Evolutionary conservation across 768 basidiomycete species (phyloP), one percentile per base, ranked within the genome.

Genomic region (Xanthoconium stramineum): DNA sequence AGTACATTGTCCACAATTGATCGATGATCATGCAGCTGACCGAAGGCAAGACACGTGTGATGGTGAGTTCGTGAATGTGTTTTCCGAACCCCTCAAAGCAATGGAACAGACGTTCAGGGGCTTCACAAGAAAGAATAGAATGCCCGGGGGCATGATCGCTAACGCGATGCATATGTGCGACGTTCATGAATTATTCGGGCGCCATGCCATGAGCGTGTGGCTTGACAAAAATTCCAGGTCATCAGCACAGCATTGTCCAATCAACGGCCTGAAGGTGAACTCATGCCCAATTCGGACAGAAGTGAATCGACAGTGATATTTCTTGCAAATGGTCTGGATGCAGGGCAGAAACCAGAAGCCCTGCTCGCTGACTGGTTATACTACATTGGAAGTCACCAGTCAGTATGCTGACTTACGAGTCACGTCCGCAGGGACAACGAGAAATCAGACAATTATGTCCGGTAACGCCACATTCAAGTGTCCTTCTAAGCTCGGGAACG

Each of bases 1-100:
- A 39, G 47, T 35, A 28, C 30, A 47, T 14, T 37, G n/a, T 38
- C 24, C 47, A 20, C 39, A 42, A 39, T 30, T 39, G 56, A 58
- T n/a, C n/a, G n/a, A n/a, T n/a, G n/a, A n/a, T 58, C 47, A n/a
- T 55, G 36, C 39, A 30, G 47, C 56, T 57, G 47, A 39, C 36
- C 14, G 33, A 13, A 45, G 14, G 32, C n/a, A 33, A 28, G 30
- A 39, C 30, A 29, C n/a, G 35, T 43, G 29, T 49, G 56, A 36
- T 47, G 40, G 35, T 43, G 38, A 15, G 28, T 17, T 33, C 15
- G 30, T 44, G 11, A 48, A 17, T 57, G 55, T 33, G 39, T 50
- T 38, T 43, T 3, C 45, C 15, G 28, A n/a, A 20, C 47, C 57
- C 55, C 42, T 39, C n/a, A 20, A 20, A 9, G n/a, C 28, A 47